These are phyloP conservation scores for Agaricus sinodeliciosus DNA, from an alignment of 768 basidiomycete species.

Conservation along the genomic window DNA sequence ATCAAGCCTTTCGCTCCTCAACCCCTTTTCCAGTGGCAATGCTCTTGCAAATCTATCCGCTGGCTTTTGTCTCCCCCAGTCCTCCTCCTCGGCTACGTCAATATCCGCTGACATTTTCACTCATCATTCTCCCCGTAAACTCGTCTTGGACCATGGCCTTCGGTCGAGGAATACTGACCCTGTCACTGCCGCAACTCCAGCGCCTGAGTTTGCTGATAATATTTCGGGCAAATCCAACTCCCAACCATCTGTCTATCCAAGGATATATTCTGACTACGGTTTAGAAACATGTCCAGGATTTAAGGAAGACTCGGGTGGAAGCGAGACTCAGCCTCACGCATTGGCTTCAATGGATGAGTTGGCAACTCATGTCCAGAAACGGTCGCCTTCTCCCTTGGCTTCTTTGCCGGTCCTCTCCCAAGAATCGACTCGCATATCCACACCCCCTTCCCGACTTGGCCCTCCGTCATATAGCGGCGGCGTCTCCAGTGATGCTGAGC, in stretches of 20 bases:
- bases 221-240: neutral
- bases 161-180: neutral
- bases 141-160: neutral
- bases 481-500: slow-evolving; percentile 21
- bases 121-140: neutral
- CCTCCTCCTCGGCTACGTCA: slow-evolving; percentile 19
- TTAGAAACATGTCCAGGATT: neutral
- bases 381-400: slow-evolving; percentile 8
- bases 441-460: slow-evolving; percentile 5
- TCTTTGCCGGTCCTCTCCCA: neutral
- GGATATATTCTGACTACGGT: neutral
- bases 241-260: neutral
- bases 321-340: neutral
- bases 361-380: neutral
- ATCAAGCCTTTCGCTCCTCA: slow-evolving; percentile 11
- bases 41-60: slow-evolving; percentile 3
- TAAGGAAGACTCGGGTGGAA: neutral
- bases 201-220: neutral
- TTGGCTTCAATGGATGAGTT: neutral
- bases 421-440: neutral
- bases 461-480: slow-evolving; percentile 10
- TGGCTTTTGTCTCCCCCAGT: slow-evolving; percentile 18
- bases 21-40: slow-evolving; percentile 7
- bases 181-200: neutral
- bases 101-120: neutral